Base-by-base conservation (phyloP, 257 asterid species). In the Gentiana straminea region DNA sequence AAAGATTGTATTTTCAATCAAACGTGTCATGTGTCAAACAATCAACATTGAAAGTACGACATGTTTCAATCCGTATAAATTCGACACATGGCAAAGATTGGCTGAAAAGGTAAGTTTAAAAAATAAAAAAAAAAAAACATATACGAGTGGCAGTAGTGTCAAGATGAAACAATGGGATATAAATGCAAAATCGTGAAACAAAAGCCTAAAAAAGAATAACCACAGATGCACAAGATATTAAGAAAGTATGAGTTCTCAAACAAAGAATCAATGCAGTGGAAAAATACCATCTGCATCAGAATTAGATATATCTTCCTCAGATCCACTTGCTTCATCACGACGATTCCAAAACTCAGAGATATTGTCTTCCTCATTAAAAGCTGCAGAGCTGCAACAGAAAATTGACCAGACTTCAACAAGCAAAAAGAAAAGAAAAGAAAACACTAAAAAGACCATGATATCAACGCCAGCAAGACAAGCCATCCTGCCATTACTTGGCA, bases 241-340 rank as follows among this genome's bases (percentile, higher is more conserved):
- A 57, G 58, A 36, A 51, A 52, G 15, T 33, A 47, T 33, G 49
- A 9, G 49, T 13, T 13, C 12, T 48, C 52, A 11, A 11, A 43
- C 33, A 56, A 53, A 55, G 47, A 54, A 15, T 54, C 33, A 65
- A 64, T 12, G 47, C 13, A 65, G 44, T 59, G 13, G 15, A 43
- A 56, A 7, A 54, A 63, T 87, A 91, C 98, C 98, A 71, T 91
- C 96, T 69, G 83, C 70, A 76, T 91, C 95, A 47, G 24, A 24
- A 76, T 91, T 94, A 39, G 98, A 87, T 69, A 91, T 82, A 68
- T 87, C 95, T 71, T 90, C 96, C 73, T 84, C 98, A 60, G 91
- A 76, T 69, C 72, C 92, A 75, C 81, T 78, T 59, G 79, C 89
- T 70, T 82, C 94, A 70, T 76, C 95, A 64, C 81, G 84, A 35